Percentiles rank a stretch among this genome's conserved stretches.
Evolutionary conservation across 1,284 basidiomycete species (phyloP).

Genomic region (Polyporus tsugae): DNA sequence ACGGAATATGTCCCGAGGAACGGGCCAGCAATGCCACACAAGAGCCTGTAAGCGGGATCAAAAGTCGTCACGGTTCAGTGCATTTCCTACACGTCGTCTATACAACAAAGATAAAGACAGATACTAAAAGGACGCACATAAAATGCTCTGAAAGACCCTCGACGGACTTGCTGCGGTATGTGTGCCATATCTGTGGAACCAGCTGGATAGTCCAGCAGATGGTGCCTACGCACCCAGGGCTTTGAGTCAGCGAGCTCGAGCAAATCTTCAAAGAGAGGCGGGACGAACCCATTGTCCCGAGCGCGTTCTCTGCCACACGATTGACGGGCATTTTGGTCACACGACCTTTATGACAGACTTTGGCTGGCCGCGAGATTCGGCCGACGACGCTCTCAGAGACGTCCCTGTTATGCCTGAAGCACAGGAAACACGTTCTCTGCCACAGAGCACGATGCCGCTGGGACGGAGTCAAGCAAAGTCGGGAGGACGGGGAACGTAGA

Average conservation of each 20-base stretch:
- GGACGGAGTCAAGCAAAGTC: neutral
- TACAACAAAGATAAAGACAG: too few relatives aligned
- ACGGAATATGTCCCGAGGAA: constrained; percentile 78
- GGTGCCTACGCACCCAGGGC: constrained; percentile 52
- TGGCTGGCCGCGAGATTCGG: neutral
- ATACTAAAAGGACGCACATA: constrained; percentile 54
- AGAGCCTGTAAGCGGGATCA: constrained; percentile 47
- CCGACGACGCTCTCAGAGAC: neutral
- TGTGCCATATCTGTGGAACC: constrained; percentile 82
- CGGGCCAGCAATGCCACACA: constrained; percentile 71
- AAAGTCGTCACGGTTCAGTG: neutral
- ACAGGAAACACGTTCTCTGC: neutral
- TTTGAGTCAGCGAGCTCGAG: neutral
- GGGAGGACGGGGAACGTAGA: neutral
- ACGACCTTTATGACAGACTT: neutral
- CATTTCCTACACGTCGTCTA: neutral
- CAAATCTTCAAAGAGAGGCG: neutral
- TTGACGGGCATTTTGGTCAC: constrained; percentile 16
- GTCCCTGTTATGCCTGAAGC: neutral
- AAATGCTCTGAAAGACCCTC: constrained; percentile 78
- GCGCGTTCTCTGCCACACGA: constrained; percentile 19
- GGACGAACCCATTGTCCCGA: constrained; percentile 21
- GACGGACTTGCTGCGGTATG: constrained; percentile 72
- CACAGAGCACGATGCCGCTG: neutral
- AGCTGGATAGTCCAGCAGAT: constrained; percentile 76